Conservation (phyloP, 2,329 filamentous ascomycete genomes). For the Scedosporium boydii region DNA sequence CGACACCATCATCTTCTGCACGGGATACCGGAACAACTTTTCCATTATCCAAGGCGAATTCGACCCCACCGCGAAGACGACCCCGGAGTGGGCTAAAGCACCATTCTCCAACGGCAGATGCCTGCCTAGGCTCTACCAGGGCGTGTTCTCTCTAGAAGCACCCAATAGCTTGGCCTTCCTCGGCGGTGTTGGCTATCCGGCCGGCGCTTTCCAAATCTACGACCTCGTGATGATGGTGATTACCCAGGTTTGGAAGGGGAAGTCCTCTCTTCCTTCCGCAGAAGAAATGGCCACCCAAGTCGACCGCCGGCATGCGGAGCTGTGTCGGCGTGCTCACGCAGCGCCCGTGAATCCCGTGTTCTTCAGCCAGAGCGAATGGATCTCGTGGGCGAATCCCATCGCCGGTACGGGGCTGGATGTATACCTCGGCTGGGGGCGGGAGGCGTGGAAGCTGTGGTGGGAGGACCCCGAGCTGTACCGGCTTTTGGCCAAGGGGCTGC, state of each 20-base stretch:
- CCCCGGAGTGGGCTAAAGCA: not conserved
- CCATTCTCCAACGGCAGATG: constrained; percentile 14
- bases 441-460: constrained; percentile 32
- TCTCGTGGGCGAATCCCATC: constrained; percentile 27
- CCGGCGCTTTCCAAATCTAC: constrained; percentile 24
- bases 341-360: too few relatives aligned
- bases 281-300: not conserved
- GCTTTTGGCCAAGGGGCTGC: too few relatives aligned
- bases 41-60: constrained; percentile 15
- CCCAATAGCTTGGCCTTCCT: constrained; percentile 34
- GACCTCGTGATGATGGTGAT: constrained; percentile 34
- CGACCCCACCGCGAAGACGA: constrained; percentile 14
- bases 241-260: constrained; percentile 30
- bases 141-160: constrained; percentile 32
- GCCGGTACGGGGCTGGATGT: constrained; percentile 30
- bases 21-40: constrained; percentile 24
- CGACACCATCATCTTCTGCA: constrained; percentile 24
- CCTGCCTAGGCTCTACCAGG: constrained; percentile 29
- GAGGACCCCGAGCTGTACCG: constrained; percentile 14
- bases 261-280: too few relatives aligned
- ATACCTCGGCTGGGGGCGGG: constrained; percentile 29
- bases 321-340: too few relatives aligned
- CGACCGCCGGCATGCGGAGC: too few relatives aligned
- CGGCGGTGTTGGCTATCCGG: constrained; percentile 23
- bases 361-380: constrained; percentile 21